These are phyloP conservation scores for Ceratocystis destructans DNA, from an alignment of 2,329 filamentous ascomycete species.

Conservation along the genomic window DNA sequence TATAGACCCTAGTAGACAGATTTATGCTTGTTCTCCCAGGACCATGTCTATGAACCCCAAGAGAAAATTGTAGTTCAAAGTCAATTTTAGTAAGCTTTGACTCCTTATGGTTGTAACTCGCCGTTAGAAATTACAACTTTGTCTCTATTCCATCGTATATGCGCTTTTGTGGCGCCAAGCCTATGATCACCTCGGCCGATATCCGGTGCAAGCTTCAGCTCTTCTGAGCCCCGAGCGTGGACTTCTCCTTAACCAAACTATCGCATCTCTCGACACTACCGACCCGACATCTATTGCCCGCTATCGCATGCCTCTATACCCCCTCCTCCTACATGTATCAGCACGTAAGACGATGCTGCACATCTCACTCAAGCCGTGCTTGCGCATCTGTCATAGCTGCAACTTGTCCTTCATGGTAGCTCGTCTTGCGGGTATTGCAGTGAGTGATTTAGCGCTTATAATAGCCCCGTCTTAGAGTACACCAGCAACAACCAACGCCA, in stretches of 20 bases:
- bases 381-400: constrained; percentile 32
- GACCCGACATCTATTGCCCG: not conserved
- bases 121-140: constrained; percentile 32
- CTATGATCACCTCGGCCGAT: constrained; percentile 34
- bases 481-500: constrained; percentile 46
- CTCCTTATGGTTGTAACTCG: not conserved
- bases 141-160: constrained; percentile 60
- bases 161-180: constrained; percentile 44
- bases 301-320: not conserved
- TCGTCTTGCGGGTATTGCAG: constrained; percentile 44
- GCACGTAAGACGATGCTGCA: constrained; percentile 31
- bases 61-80: constrained; percentile 27
- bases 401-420: constrained; percentile 47
- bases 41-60: constrained; percentile 16
- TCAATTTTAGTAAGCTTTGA: not conserved
- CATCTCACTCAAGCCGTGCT: constrained; percentile 43
- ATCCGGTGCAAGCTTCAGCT: constrained; percentile 47
- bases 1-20: not conserved
- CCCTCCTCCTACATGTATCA: constrained; percentile 21
- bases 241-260: constrained; percentile 45
- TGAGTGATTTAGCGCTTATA: constrained; percentile 44
- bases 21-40: not conserved
- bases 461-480: constrained; percentile 44
- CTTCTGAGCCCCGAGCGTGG: constrained; percentile 43
- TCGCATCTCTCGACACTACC: constrained; percentile 26